Evolutionary conservation across 441 rosid species (phyloP).

Genomic region (Jatropha podagrica): DNA sequence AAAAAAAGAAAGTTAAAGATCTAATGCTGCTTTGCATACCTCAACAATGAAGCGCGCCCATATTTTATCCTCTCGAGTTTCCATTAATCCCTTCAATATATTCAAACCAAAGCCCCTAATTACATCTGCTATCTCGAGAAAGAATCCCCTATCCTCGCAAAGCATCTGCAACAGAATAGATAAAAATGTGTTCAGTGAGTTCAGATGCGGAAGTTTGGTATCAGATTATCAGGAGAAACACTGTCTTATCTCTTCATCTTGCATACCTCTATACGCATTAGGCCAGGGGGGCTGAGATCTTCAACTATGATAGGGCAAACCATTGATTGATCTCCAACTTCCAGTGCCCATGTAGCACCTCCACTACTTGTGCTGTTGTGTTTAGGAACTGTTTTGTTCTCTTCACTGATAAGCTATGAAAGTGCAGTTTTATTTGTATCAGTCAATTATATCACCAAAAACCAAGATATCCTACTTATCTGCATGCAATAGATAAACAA

Average conservation of each 20-base stretch:
- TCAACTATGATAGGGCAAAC: constrained; percentile 82
- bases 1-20: neutral
- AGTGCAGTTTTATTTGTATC: constrained; percentile 21
- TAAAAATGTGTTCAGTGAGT: neutral
- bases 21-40: constrained; percentile 38
- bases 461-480: neutral
- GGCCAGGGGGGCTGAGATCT: constrained; percentile 66
- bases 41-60: constrained; percentile 91
- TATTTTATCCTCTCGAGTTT: constrained; percentile 51
- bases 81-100: constrained; percentile 83
- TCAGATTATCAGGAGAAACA: neutral
- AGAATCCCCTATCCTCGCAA: constrained; percentile 69
- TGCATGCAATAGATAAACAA: neutral
- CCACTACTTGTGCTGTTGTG: constrained; percentile 35
- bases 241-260: neutral
- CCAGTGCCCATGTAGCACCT: constrained; percentile 81
- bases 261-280: constrained; percentile 84
- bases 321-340: constrained; percentile 63
- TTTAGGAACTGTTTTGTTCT: constrained; percentile 36
- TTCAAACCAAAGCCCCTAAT: constrained; percentile 74
- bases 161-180: constrained; percentile 55
- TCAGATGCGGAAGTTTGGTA: constrained; percentile 10
- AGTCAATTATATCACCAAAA: constrained; percentile 16
- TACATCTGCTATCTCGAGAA: constrained; percentile 81
- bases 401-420: constrained; percentile 44